Percentiles rank a stretch among this genome's conserved stretches.
phyloP scores from a whole-genome alignment of 225 moss, liverwort and hornwort species.

The Ulota crispa region DNA sequence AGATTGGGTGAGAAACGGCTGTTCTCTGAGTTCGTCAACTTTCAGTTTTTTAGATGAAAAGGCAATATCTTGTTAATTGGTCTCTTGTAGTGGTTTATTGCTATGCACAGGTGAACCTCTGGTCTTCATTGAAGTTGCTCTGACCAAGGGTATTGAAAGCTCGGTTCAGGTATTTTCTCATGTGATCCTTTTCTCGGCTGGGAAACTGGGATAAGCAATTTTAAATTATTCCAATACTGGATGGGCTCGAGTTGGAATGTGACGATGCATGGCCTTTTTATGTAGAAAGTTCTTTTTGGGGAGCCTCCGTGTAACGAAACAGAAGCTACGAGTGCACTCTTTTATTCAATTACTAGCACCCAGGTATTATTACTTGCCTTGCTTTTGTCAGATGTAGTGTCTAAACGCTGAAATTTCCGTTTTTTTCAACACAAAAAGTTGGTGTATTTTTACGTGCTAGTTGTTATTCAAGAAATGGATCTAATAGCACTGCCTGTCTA shows the following conservation, averaged over 20 bases:
- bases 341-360: slow-evolving; percentile 92
- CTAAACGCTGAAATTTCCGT: neutral
- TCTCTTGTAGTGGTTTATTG: slow-evolving; percentile 18
- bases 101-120: slow-evolving; percentile 75
- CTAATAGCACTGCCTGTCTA: slow-evolving; percentile 26
- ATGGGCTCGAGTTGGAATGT: slow-evolving; percentile 10
- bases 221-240: neutral
- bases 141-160: slow-evolving; percentile 64
- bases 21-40: neutral
- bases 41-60: neutral
- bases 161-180: slow-evolving; percentile 74
- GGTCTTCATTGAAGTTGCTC: slow-evolving; percentile 95
- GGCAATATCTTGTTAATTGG: neutral
- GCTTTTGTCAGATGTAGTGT: neutral
- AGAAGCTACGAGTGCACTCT: slow-evolving; percentile 74
- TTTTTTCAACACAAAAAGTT: neutral
- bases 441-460: neutral
- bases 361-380: slow-evolving; percentile 62
- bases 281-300: slow-evolving; percentile 87
- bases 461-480: slow-evolving; percentile 18
- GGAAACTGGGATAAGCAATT: neutral
- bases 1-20: neutral
- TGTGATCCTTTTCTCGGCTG: neutral
- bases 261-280: slow-evolving; percentile 3
- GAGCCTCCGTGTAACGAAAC: slow-evolving; percentile 75